Percentiles rank a stretch among this genome's conserved stretches.
Evolutionary conservation across 345 rosid species (phyloP).

Genomic region (Gossypium stocksii): DNA sequence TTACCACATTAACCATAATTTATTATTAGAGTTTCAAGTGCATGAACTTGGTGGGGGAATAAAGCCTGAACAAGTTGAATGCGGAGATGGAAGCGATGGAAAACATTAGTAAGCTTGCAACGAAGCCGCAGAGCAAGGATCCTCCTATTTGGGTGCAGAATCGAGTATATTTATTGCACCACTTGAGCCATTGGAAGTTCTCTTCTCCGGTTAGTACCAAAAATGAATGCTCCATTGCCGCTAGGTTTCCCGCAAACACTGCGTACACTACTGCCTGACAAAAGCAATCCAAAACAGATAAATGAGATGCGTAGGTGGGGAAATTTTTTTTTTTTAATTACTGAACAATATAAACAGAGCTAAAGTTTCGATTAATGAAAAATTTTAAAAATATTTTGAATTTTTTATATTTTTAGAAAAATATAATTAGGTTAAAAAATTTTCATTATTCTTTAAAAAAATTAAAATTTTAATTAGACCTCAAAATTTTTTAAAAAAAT

Average conservation of each 20-base stretch:
- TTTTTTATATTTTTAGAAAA: too few species aligned
- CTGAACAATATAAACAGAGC: too few species aligned
- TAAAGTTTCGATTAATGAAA: too few species aligned
- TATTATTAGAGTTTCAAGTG: constrained; percentile 26
- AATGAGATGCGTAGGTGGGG: background rate
- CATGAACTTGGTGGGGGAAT: constrained; percentile 47
- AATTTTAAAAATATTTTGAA: too few species aligned
- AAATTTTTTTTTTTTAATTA: background rate
- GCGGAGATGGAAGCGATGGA: constrained; percentile 48
- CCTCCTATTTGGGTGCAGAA: constrained; percentile 67
- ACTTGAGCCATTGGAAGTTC: constrained; percentile 63
- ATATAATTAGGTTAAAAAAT: too few species aligned
- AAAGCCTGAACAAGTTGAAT: constrained; percentile 61
- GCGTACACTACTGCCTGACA: constrained; percentile 43
- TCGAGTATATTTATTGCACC: constrained; percentile 58
- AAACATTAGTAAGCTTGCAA: constrained; percentile 31
- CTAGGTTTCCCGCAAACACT: constrained; percentile 40
- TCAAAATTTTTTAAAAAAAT: too few species aligned
- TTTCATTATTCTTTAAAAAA: too few species aligned
- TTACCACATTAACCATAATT: background rate
- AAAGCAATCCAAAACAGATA: background rate
- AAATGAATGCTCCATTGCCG: constrained; percentile 40
- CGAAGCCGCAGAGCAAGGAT: constrained; percentile 34
- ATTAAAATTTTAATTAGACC: too few species aligned
- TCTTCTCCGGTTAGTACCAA: constrained; percentile 42